Base-by-base conservation (phyloP, 169 alveolate species). In the Blepharisma undulans region DNA sequence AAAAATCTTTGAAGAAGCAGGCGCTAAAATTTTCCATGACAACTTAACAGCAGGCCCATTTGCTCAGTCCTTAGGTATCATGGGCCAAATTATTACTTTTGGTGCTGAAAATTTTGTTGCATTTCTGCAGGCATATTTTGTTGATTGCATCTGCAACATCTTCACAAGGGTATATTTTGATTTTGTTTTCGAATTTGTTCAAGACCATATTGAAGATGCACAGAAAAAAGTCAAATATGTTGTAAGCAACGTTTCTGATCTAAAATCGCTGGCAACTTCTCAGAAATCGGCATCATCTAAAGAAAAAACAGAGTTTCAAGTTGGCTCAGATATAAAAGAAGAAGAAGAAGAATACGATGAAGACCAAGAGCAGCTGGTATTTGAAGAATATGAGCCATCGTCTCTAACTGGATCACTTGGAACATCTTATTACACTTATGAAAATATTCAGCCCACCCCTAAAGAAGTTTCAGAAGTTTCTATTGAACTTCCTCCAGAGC, bases 21-120 rank as follows among this genome's bases (percentile, higher is more conserved):
- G 92, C 21, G 95, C 93, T 36, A 36, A 66, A 48, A 32, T 74
- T 12, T 76, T 96, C n/a, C 86, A 87, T 76, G 96, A 96, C 33
- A 91, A 92, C 22, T 72, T 95, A 66, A 84, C 94, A 29, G 84
- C 92, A n/a, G 81, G 93, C 4, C 94, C 97, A 10, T 59, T 96
- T 27, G 88, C 91, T 4, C 91, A 92, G 27, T 16, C 93, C 21
- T 90, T 95, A 21, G 90, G 84, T 19, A 60, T 86, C 16, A 22
- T 86, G 25, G 48, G 87, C 71, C 95, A 95, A 71, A 84, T 95
- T 91, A 92, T 93, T 60, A 94, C 97, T 30, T 95, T 95, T 79
- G 97, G 97, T 18, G 97, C 97, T n/a, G 90, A 90, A 27, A 94
- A 94, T 72, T 94, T 95, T 93, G 80, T 95, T 14, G 95, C 93